Percentiles rank a stretch among this genome's conserved stretches.
Evolutionary conservation across 2,329 filamentous ascomycete genomes (phyloP).

Genomic region (Cladosporium oxysporum): DNA sequence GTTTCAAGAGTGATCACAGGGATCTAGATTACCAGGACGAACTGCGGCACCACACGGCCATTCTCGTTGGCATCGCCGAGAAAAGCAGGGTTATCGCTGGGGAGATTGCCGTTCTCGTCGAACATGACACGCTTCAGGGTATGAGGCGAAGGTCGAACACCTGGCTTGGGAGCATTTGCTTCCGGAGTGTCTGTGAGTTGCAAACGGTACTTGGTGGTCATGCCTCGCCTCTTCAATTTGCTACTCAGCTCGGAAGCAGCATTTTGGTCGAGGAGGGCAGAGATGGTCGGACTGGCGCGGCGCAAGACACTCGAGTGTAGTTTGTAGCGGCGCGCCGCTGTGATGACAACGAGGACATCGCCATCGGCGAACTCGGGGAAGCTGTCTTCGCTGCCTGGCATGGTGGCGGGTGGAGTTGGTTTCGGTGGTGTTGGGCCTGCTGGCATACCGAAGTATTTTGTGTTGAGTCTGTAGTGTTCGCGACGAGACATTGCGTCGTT

Average conservation of each 20-base stretch:
- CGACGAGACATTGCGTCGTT: conserved; percentile 16
- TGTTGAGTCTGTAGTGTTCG: conserved; percentile 20
- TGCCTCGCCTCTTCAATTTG: conserved; percentile 32
- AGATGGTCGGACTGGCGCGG: conserved; percentile 27
- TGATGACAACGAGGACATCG: conserved; percentile 43
- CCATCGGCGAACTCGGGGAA: conserved; percentile 44
- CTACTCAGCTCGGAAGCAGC: conserved; percentile 34
- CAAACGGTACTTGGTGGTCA: conserved; percentile 28
- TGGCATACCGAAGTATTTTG: not conserved
- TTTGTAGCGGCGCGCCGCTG: conserved; percentile 39
- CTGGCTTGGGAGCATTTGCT: conserved; percentile 5
- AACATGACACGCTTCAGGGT: conserved; percentile 22
- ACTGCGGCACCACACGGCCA: conserved; percentile 23
- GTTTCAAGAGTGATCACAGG: not conserved
- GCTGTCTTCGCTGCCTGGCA: conserved; percentile 16
- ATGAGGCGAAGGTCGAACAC: conserved; percentile 1
- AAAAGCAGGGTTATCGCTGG: conserved; percentile 8
- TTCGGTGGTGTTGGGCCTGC: not conserved
- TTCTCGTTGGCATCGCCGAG: conserved; percentile 29
- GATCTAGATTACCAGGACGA: conserved; percentile 21
- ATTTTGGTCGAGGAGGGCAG: conserved; percentile 26
- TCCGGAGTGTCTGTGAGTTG: conserved; percentile 26
- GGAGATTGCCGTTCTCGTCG: conserved; percentile 25
- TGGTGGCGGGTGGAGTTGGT: not conserved
- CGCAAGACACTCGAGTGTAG: conserved; percentile 43